These are phyloP conservation scores for Cymbopogon flexuosus DNA, from an alignment of 202 grass and related monocot genomes.

Conservation along the genomic window DNA sequence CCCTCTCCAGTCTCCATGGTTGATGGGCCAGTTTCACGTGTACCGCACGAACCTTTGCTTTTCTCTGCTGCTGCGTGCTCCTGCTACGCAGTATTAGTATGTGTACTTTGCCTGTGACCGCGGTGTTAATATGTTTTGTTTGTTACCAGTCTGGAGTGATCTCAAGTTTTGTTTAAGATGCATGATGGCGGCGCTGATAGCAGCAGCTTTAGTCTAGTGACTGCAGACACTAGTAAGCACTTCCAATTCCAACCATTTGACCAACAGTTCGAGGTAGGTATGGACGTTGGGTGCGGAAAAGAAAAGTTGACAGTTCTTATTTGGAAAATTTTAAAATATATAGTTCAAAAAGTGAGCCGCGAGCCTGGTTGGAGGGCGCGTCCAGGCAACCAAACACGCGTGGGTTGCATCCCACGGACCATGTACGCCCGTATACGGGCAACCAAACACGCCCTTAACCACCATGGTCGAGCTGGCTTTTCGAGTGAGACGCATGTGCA, in stretches of 20 bases:
- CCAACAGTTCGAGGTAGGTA: slow-evolving; percentile 18
- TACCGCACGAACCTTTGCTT: slow-evolving; percentile 15
- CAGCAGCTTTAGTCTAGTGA: background rate
- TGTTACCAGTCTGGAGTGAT: background rate
- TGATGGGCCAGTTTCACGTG: slow-evolving; percentile 19
- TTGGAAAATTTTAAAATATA: background rate
- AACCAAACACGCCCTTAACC: too few species aligned
- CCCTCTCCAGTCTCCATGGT: background rate
- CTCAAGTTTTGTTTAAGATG: background rate
- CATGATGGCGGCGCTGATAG: slow-evolving; percentile 1
- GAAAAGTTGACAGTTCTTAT: background rate
- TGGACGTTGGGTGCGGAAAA: slow-evolving; percentile 15
- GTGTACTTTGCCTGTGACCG: background rate
- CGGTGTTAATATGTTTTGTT: background rate
- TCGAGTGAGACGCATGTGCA: slow-evolving; percentile 32
- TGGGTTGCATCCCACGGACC: too few species aligned
- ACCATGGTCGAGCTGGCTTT: background rate
- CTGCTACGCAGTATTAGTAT: background rate
- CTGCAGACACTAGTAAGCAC: background rate
- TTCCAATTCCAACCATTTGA: slow-evolving; percentile 10
- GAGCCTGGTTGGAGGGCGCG: too few species aligned
- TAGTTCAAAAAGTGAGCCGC: too few species aligned
- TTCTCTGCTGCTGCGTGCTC: background rate
- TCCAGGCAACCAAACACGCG: too few species aligned
- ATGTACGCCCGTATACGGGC: too few species aligned